Percentiles rank a stretch among this genome's conserved stretches.
phyloP scores from a whole-genome alignment of 2,329 filamentous ascomycete genomes.

The Fusarium sp. region DNA sequence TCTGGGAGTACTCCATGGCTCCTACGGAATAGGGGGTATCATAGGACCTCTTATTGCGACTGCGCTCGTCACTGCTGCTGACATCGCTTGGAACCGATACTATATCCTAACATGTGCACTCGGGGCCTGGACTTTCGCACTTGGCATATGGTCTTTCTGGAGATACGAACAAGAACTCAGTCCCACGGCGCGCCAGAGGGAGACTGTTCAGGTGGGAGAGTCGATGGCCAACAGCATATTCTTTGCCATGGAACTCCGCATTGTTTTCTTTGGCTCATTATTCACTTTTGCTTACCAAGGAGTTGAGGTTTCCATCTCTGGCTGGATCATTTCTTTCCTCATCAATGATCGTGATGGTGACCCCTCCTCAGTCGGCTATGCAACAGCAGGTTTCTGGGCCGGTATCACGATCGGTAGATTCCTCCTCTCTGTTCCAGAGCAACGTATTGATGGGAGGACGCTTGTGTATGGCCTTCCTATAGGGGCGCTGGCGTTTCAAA shows the following conservation, averaged over 20 bases:
- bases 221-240: slow-evolving; percentile 60
- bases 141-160: slow-evolving; percentile 77
- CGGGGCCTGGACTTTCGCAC: slow-evolving; percentile 66
- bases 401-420: slow-evolving; percentile 85
- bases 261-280: slow-evolving; percentile 79
- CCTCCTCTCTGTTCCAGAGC: slow-evolving; percentile 74
- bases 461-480: slow-evolving; percentile 74
- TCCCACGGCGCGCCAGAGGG: slow-evolving; percentile 54
- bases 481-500: slow-evolving; percentile 75
- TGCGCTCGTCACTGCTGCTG: slow-evolving; percentile 71
- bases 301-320: slow-evolving; percentile 84
- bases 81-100: slow-evolving; percentile 76
- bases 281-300: slow-evolving; percentile 92
- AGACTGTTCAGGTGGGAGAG: slow-evolving; percentile 36
- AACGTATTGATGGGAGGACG: slow-evolving; percentile 76
- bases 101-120: slow-evolving; percentile 76
- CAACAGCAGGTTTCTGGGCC: slow-evolving; percentile 78
- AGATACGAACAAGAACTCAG: slow-evolving; percentile 73
- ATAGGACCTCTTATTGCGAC: slow-evolving; percentile 81
- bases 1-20: slow-evolving; percentile 75
- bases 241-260: slow-evolving; percentile 63
- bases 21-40: slow-evolving; percentile 75
- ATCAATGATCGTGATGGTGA: slow-evolving; percentile 79
- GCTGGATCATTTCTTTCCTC: slow-evolving; percentile 89
- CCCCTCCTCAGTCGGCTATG: slow-evolving; percentile 80